Base-by-base conservation (phyloP, 106 monocot genomes). In the Allium fistulosum region DNA sequence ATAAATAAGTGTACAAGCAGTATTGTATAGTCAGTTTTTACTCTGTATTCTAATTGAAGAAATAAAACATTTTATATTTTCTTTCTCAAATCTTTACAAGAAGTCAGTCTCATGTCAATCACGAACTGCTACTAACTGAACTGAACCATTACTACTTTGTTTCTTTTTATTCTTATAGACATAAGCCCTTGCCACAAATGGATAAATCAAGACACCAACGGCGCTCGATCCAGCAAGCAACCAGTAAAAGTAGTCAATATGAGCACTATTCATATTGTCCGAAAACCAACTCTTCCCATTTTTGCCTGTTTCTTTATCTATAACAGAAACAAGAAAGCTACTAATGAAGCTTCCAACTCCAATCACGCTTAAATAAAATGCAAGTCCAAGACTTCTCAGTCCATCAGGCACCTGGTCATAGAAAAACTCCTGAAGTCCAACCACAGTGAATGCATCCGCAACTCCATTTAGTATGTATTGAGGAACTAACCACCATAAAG, bases 241-340 rank as follows among this genome's bases (percentile, higher is more conserved):
- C 76, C 76, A 78, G 52, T 79, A 74, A 62, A 79, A 79, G 57
- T 79, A 73, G 57, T 73, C 79, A 13, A 79, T 68, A 68, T 68
- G 68, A 48, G 69, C 73, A 0, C 59, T 55, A 7, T 74, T 75
- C 10, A 75, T 53, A 58, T 74, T 65, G 11, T 66, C 26, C 9
- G 79, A 57, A 17, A 73, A 73, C 73, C 73, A 73, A 47, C 67
- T 69, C 8, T 69, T 72, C 10, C 73, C 73, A 0, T 6, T 37
- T 46, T 26, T 68, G 14, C 11, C 15, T 7, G 62, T 74, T 8
- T 7, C 13, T 9, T 51, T 49, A 48, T 79, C 57, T 6, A 79
- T 74, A 17, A 69, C 49, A 1, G 63, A 62, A 1, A 79, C 69
- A 9, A 79, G 47, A 63, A 79, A 69, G 27, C 79, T 63, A 15